These are phyloP conservation scores for Ascomycota sp. DNA, from an alignment of 2,329 filamentous ascomycete genomes.

Conservation along the genomic window DNA sequence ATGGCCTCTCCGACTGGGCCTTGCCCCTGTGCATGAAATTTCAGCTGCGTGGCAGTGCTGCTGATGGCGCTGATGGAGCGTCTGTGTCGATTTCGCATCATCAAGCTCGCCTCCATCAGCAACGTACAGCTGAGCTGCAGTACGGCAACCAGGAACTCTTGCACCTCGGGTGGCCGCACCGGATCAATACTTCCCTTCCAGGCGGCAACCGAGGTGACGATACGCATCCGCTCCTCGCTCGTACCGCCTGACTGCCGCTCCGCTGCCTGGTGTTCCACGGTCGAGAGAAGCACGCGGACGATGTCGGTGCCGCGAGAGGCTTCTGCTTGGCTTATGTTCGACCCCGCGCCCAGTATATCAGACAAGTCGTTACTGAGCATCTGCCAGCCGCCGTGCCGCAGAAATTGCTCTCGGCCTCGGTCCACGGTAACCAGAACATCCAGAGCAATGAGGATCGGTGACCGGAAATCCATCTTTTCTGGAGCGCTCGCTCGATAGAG, in stretches of 20 bases:
- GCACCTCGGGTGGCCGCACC: slow-evolving; percentile 7
- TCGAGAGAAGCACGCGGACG: slow-evolving; percentile 34
- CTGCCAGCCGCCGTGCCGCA: slow-evolving; percentile 32
- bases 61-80: slow-evolving; percentile 29
- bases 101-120: slow-evolving; percentile 22
- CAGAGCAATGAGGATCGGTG: slow-evolving; percentile 35
- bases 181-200: slow-evolving; percentile 21
- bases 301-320: slow-evolving; percentile 31
- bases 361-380: slow-evolving; percentile 29
- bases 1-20: slow-evolving; percentile 20
- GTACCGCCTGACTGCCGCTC: slow-evolving; percentile 24
- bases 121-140: slow-evolving; percentile 35
- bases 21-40: slow-evolving; percentile 8
- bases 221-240: slow-evolving; percentile 34
- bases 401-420: slow-evolving; percentile 25
- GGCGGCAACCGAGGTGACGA: slow-evolving; percentile 29
- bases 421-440: slow-evolving; percentile 33
- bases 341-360: slow-evolving; percentile 17
- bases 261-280: slow-evolving; percentile 23
- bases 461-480: slow-evolving; percentile 29
- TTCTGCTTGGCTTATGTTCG: slow-evolving; percentile 7
- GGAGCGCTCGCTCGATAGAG: slow-evolving; percentile 26
- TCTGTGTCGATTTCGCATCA: slow-evolving; percentile 26
- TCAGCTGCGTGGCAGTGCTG: slow-evolving; percentile 25
- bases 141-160: slow-evolving; percentile 32